These are phyloP conservation scores for Pholiota adiposa DNA, from an alignment of 1,284 basidiomycete genomes.

Conservation along the genomic window DNA sequence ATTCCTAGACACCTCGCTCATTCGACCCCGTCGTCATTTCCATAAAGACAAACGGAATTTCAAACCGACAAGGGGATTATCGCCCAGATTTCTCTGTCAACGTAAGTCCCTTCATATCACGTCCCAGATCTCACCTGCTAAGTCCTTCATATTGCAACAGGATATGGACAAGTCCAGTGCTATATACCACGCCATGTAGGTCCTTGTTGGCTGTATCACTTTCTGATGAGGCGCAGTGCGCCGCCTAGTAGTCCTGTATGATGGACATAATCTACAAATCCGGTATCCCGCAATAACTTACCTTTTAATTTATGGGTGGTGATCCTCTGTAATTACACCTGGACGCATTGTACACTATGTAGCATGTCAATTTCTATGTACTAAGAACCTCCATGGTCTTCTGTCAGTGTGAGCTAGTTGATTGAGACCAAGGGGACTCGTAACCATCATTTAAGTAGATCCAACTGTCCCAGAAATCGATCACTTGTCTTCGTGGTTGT, in stretches of 20 bases:
- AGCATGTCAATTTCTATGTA: neutral
- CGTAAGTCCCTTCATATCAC: neutral
- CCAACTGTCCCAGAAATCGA: no score
- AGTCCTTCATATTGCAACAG: neutral
- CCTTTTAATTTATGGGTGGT: neutral
- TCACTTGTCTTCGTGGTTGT: no score
- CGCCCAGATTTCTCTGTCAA: slow-evolving; percentile 5
- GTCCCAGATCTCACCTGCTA: neutral
- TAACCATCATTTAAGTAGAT: no score
- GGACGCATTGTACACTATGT: neutral
- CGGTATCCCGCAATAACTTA: neutral
- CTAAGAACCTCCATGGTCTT: neutral
- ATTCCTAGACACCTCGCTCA: neutral
- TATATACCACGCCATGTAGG: neutral
- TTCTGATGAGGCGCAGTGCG: neutral
- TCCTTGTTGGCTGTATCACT: neutral
- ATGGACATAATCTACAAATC: neutral
- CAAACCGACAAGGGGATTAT: neutral
- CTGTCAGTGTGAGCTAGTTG: no score
- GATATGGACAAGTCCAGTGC: neutral
- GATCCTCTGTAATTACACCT: neutral
- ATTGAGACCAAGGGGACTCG: no score
- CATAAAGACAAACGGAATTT: slow-evolving; percentile 4
- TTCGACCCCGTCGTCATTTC: slow-evolving; percentile 10
- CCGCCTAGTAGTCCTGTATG: neutral